A percentile compares a stretch with the other conserved stretches of the same genome.
Conservation (phyloP, 1,139 yeast genomes). For the Scheffersomyces stambukii region DNA sequence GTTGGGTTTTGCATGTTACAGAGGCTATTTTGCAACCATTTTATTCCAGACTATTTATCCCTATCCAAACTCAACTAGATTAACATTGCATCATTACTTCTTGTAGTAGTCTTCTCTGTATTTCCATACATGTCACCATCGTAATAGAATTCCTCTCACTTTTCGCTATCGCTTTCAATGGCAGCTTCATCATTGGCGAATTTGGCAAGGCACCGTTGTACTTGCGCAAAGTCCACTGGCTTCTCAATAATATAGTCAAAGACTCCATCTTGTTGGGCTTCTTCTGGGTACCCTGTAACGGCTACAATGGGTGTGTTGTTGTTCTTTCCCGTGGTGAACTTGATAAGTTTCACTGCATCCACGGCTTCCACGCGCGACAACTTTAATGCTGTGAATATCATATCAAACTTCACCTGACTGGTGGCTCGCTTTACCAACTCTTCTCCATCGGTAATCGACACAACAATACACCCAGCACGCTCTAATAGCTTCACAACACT, state of each 20-base stretch:
- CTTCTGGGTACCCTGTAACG: conserved; percentile 67
- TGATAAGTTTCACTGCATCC: conserved; percentile 75
- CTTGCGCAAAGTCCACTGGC: conserved; percentile 49
- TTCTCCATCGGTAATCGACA: conserved; percentile 74
- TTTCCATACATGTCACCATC: too few species aligned
- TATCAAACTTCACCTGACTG: conserved; percentile 78
- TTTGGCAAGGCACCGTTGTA: conserved; percentile 21
- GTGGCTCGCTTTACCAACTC: conserved; percentile 80
- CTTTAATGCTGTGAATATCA: conserved; percentile 73
- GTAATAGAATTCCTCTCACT: too few species aligned
- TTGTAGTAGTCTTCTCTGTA: too few species aligned
- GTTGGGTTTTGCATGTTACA: too few species aligned
- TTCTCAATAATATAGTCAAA: conserved; percentile 75
- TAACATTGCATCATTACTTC: too few species aligned
- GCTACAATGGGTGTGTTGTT: conserved; percentile 76
- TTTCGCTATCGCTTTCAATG: too few species aligned
- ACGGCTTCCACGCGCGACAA: conserved; percentile 64
- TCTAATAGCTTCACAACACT: conserved; percentile 63
- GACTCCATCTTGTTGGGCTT: conserved; percentile 52
- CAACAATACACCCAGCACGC: conserved; percentile 75
- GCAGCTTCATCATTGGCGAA: conserved; percentile 26
- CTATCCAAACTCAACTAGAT: too few species aligned
- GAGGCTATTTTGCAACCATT: too few species aligned
- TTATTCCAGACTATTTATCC: too few species aligned
- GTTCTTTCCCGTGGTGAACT: conserved; percentile 72